Percentiles rank a stretch among this genome's conserved stretches.
phyloP scores from a whole-genome alignment of 2,329 filamentous ascomycete species.

The Fusarium sp. region DNA sequence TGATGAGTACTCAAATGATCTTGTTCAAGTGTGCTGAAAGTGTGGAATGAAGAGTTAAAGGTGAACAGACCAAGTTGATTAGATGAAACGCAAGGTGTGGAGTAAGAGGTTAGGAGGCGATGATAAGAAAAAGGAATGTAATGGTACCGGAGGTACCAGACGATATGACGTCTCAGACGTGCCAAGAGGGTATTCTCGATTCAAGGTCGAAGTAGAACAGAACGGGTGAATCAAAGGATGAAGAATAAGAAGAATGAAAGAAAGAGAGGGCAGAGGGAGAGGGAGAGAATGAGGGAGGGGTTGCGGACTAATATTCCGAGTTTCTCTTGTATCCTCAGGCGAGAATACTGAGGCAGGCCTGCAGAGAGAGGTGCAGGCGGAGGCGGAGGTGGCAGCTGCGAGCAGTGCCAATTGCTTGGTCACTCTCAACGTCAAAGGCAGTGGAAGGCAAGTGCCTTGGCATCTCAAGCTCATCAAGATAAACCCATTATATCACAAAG shows the following conservation, averaged over 20 bases:
- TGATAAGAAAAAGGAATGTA: constrained; percentile 31
- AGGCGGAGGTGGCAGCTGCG: constrained; percentile 37
- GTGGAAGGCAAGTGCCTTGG: constrained; percentile 1
- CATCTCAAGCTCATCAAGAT: background rate
- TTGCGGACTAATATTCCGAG: background rate
- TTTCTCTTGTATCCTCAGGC: constrained; percentile 34
- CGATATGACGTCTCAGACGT: constrained; percentile 23
- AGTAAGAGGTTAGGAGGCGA: constrained; percentile 16
- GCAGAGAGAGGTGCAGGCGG: constrained; percentile 28
- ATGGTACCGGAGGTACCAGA: constrained; percentile 22
- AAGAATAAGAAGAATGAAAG: constrained; percentile 28
- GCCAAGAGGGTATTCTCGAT: constrained; percentile 33
- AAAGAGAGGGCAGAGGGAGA: constrained; percentile 1
- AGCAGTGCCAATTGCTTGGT: constrained; percentile 17
- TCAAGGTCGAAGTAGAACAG: constrained; percentile 27
- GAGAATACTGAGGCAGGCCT: constrained; percentile 26
- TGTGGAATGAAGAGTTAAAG: constrained; percentile 10
- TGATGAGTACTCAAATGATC: constrained; percentile 6
- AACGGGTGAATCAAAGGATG: constrained; percentile 31
- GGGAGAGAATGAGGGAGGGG: constrained; percentile 9
- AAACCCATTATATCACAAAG: no score
- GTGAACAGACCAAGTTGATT: constrained; percentile 18
- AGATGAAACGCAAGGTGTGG: constrained; percentile 7
- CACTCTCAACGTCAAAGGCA: background rate
- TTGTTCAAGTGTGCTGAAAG: constrained; percentile 4